A percentile compares a stretch with the other conserved stretches of the same genome.
These are phyloP conservation scores for Diplodia mutila DNA, from an alignment of 2,329 filamentous ascomycete genomes.

Conservation along the genomic window DNA sequence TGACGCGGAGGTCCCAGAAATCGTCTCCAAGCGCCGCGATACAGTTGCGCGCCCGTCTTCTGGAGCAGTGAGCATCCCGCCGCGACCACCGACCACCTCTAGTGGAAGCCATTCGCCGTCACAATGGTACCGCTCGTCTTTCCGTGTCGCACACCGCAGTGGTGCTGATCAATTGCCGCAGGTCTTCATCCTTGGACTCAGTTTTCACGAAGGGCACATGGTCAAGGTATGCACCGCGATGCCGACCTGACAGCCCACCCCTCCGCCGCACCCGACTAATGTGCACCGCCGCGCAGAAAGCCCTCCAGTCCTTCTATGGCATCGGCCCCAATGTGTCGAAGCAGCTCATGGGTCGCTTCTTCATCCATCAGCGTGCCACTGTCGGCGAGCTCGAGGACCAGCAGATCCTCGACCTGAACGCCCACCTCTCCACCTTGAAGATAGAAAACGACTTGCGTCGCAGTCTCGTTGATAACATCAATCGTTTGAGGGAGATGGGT, in stretches of 20 bases:
- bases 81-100: background rate
- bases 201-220: constrained; percentile 81
- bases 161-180: constrained; percentile 39
- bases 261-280: background rate
- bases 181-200: constrained; percentile 86
- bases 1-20: constrained; percentile 20
- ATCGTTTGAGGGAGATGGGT: constrained; percentile 85
- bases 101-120: background rate
- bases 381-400: constrained; percentile 74
- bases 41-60: background rate
- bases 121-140: constrained; percentile 1
- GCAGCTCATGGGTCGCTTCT: constrained; percentile 83
- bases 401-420: constrained; percentile 79
- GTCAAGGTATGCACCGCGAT: constrained; percentile 69
- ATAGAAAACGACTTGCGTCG: constrained; percentile 87
- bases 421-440: constrained; percentile 86
- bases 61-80: constrained; percentile 8
- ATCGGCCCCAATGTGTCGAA: constrained; percentile 71
- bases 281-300: constrained; percentile 55
- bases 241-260: background rate
- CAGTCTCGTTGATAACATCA: constrained; percentile 81
- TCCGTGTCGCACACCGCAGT: background rate
- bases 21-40: constrained; percentile 1
- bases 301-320: constrained; percentile 83
- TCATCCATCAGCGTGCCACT: constrained; percentile 81